Base-by-base conservation (phyloP, 169 alveolate species). In the Miamiensis avidus region DNA sequence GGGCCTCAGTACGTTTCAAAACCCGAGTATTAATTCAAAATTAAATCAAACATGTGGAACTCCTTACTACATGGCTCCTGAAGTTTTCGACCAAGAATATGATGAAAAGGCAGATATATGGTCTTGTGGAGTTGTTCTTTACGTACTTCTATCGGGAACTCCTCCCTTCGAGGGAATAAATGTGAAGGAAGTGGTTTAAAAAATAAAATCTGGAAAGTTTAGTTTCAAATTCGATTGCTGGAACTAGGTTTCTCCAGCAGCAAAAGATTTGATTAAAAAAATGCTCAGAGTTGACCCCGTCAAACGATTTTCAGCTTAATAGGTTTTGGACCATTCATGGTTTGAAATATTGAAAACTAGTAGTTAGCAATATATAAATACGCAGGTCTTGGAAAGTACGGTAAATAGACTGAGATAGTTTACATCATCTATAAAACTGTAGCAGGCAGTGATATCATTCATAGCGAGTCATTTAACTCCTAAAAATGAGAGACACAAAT, bases 51-150 rank as follows among this genome's bases (percentile, higher is more conserved):
- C 30, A 73, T 82, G 87, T 82, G 87, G 87, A 65, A 34, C 87
- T 28, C 75, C 75, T n/a, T 76, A 72, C 74, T 82, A 65, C 74
- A 81, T 82, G 29, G 87, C 87, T 28, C 87, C 87, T n/a, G 87
- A 82, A 74, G 81, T 73, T 28, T 33, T 82, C 65, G 69, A 82
- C 29, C 82, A 64, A n/a, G 29, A 49, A 29, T 82, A 82, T 74
- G 87, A 82, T 49, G 64, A 82, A 74, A 73, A 82, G 74, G 74
- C 76, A 33, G 87, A 82, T 74, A 33, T 82, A 0, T 82, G 87
- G 87, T 73, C 82, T 15, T 82, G 87, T 34, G 87, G 87, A 28
- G 82, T 82, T 11, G 87, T 82, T 1, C 29, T 82, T 25, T 82
- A 82, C 32, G 65, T 82, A 1, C 29, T 82, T 0, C 28, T 82